A percentile compares a stretch with the other conserved stretches of the same genome.
Conservation (phyloP, 768 basidiomycete species). For the Kwoniella dejecticola region DNA sequence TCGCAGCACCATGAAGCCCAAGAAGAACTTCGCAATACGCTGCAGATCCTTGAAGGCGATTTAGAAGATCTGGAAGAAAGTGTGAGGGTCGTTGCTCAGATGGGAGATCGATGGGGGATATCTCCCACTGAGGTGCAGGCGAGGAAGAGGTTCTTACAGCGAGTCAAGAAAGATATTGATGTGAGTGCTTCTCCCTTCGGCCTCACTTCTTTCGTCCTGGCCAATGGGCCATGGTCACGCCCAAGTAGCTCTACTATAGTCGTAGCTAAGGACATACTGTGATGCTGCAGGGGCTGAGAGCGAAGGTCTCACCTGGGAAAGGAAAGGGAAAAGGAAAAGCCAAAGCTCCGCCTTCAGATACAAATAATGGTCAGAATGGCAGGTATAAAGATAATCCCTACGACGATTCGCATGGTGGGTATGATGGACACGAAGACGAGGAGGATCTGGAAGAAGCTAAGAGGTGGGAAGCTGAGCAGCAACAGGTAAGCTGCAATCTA, state of each 20-base stretch:
- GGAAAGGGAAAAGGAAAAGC: neutral
- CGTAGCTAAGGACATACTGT: no score
- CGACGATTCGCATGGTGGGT: conserved; percentile 21
- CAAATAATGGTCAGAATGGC: neutral
- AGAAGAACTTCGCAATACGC: conserved; percentile 70
- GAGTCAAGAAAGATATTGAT: conserved; percentile 74
- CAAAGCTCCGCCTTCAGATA: conserved; percentile 14
- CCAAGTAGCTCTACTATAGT: no score
- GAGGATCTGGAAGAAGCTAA: conserved; percentile 68
- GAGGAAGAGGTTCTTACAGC: conserved; percentile 73
- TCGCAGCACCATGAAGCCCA: conserved; percentile 34
- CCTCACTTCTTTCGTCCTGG: no score
- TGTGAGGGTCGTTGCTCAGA: conserved; percentile 84
- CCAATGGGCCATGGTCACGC: no score
- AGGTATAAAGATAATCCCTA: conserved; percentile 39
- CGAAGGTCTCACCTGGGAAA: neutral
- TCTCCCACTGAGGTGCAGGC: conserved; percentile 73
- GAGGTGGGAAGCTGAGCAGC: conserved; percentile 79
- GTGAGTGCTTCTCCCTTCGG: conserved; percentile 60
- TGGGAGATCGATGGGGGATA: conserved; percentile 83
- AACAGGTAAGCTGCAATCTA: conserved; percentile 62
- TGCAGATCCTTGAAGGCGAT: conserved; percentile 79
- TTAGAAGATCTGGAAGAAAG: conserved; percentile 91
- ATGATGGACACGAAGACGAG: conserved; percentile 13
- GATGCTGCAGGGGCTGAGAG: neutral